These are phyloP conservation scores for Thraustotheca clavata DNA, from an alignment of 352 stramenopile genomes.

Conservation along the genomic window DNA sequence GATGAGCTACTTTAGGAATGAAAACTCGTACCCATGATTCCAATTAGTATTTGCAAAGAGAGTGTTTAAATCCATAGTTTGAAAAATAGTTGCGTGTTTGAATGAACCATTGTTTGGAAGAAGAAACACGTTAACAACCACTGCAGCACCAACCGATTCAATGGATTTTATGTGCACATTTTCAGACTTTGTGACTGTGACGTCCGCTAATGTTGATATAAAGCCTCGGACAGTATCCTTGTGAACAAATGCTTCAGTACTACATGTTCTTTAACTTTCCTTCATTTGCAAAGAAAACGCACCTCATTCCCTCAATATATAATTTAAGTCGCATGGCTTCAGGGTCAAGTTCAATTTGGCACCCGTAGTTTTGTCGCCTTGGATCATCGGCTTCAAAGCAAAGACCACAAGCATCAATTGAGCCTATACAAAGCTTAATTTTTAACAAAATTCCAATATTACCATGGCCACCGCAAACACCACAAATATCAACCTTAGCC, in stretches of 20 bases:
- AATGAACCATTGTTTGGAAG: background rate
- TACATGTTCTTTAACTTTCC: background rate
- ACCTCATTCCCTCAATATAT: slow-evolving; percentile 22
- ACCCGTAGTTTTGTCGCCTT: slow-evolving; percentile 27
- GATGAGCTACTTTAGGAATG: background rate
- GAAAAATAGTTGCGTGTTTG: background rate
- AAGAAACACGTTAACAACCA: background rate
- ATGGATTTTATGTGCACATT: slow-evolving; percentile 3
- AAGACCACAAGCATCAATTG: slow-evolving; percentile 32
- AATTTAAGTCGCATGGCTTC: slow-evolving; percentile 27
- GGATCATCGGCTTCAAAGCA: slow-evolving; percentile 30
- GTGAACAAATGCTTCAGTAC: background rate
- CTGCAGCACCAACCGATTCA: background rate
- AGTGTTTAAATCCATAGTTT: background rate
- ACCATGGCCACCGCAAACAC: slow-evolving; percentile 27
- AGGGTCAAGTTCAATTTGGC: slow-evolving; percentile 28
- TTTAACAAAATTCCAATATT: background rate
- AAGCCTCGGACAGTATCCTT: background rate
- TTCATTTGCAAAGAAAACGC: background rate
- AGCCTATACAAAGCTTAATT: slow-evolving; percentile 6
- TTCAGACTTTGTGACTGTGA: background rate
- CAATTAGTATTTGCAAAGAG: background rate
- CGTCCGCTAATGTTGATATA: background rate
- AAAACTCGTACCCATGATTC: background rate
- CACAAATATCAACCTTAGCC: slow-evolving; percentile 24